Conservation (phyloP, 805 yeast genomes). For the Saccharomycopsis schoenii region DNA sequence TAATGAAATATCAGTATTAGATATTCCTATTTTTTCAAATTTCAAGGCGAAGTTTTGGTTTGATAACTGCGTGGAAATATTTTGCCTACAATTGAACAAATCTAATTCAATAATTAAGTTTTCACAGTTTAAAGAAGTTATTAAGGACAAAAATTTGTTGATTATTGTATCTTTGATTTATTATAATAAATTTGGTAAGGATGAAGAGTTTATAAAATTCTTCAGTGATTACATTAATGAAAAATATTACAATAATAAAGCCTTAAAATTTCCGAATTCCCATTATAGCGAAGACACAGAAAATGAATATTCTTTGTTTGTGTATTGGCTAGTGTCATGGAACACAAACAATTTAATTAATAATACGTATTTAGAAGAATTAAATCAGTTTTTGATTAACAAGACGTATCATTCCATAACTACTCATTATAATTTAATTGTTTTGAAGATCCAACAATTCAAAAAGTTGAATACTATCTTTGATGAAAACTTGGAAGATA, state of each 20-base stretch:
- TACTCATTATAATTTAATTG: constrained; percentile 3
- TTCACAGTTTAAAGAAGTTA: neutral
- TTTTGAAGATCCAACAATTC: constrained; percentile 7
- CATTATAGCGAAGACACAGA: neutral
- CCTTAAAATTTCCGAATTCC: constrained; percentile 9
- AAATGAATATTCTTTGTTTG: neutral
- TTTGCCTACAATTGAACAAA: constrained; percentile 2
- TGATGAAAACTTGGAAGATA: neutral
- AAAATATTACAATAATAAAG: neutral
- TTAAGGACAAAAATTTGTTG: constrained; percentile 5
- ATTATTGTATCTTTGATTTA: constrained; percentile 3
- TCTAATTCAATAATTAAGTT: neutral
- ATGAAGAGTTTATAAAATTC: constrained; percentile 2
- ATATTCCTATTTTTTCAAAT: constrained; percentile 11
- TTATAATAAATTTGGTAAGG: constrained; percentile 4
- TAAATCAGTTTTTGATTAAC: constrained; percentile 7
- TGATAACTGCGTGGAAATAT: constrained; percentile 3
- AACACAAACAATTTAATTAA: neutral
- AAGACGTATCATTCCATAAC: constrained; percentile 16
- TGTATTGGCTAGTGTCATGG: constrained; percentile 1
- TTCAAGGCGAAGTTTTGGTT: constrained; percentile 13
- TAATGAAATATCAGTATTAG: neutral
- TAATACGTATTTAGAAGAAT: neutral
- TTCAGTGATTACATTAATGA: neutral
- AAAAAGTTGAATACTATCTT: neutral